phyloP scores from a whole-genome alignment of 768 basidiomycete species.

The Daedaleopsis nitida region DNA sequence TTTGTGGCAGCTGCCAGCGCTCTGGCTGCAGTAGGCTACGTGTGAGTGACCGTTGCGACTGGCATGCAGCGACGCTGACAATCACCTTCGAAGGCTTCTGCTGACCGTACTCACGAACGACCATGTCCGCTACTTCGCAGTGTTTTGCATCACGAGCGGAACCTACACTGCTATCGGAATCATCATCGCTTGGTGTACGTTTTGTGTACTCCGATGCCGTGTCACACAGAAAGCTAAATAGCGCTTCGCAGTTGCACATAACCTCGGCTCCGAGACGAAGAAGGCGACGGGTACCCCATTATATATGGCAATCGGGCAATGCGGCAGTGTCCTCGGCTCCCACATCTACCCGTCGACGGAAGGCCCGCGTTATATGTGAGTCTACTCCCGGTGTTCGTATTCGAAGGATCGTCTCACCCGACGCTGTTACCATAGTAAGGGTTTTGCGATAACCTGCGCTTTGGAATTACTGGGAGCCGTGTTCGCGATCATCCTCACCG shows the following conservation, averaged over 20 bases:
- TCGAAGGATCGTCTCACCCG: no score
- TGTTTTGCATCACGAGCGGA: slow-evolving; percentile 73
- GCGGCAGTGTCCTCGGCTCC: slow-evolving; percentile 43
- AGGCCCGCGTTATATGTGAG: slow-evolving; percentile 41
- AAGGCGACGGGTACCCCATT: slow-evolving; percentile 44
- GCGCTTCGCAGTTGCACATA: slow-evolving; percentile 32
- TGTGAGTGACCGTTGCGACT: slow-evolving; percentile 41
- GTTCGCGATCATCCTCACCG: slow-evolving; percentile 19
- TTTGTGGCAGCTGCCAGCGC: slow-evolving; percentile 46
- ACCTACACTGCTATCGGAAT: slow-evolving; percentile 75
- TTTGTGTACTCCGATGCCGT: background rate
- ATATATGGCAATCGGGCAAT: slow-evolving; percentile 45
- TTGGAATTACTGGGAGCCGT: slow-evolving; percentile 24
- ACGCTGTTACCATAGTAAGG: slow-evolving; percentile 15
- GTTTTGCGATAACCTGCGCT: slow-evolving; percentile 26
- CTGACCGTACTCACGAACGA: slow-evolving; percentile 52
- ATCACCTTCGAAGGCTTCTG: slow-evolving; percentile 38
- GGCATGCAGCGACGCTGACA: background rate
- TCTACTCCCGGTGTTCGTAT: background rate
- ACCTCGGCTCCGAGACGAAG: slow-evolving; percentile 48
- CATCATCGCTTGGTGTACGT: slow-evolving; percentile 71
- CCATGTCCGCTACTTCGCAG: slow-evolving; percentile 71
- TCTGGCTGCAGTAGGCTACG: slow-evolving; percentile 60
- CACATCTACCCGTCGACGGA: slow-evolving; percentile 44
- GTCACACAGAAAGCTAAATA: background rate